Base-by-base conservation (phyloP, 352 stramenopile species). In the Plasmopara muralis region DNA sequence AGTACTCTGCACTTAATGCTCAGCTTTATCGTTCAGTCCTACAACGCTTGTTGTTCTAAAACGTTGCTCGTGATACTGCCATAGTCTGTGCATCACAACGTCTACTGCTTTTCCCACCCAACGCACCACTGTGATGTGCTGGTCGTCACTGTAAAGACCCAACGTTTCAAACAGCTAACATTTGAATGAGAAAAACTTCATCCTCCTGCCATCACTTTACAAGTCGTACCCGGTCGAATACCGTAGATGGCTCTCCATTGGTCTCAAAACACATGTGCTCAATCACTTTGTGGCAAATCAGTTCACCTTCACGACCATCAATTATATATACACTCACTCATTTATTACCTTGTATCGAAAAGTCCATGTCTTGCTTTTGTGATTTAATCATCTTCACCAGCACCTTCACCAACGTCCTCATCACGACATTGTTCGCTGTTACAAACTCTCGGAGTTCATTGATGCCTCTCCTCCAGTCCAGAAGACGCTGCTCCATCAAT, bases 201-300 rank as follows among this genome's bases (percentile, higher is more conserved):
- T 14, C 18, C 40, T 33, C 5, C 9, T 42, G 5, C 2, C 35
- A 30, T 14, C 31, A 33, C 9, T 20, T 43, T 16, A 34, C 4
- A n/a, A 5, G 6, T 35, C 34, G 6, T 61, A 71, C 62, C 62
- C 64, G 42, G 9, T 72, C 48, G 38, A 60, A 62, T 20, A 63
- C 51, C 34, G 38, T 18, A 0, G 59, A 61, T n/a, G 64, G 59
- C 9, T 58, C 34, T 33, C 49, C 57, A 10, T 30, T 28, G 7
- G 41, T 52, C 18, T 67, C 53, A 49, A 70, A 70, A 41, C 53
- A 60, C 50, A 70, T 58, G 25, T 57, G 50, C 37, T 67, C 50
- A 9, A 67, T 56, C 42, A 70, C 62, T 70, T 14, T 8, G 52
- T 12, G 8, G 30, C 8, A 28, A 50, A 20, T 28, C 31, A 35